Evolutionary conservation across 2,329 filamentous ascomycete genomes (phyloP), one percentile per base, ranked within the genome.

Genomic region (Cercospora sesami): DNA sequence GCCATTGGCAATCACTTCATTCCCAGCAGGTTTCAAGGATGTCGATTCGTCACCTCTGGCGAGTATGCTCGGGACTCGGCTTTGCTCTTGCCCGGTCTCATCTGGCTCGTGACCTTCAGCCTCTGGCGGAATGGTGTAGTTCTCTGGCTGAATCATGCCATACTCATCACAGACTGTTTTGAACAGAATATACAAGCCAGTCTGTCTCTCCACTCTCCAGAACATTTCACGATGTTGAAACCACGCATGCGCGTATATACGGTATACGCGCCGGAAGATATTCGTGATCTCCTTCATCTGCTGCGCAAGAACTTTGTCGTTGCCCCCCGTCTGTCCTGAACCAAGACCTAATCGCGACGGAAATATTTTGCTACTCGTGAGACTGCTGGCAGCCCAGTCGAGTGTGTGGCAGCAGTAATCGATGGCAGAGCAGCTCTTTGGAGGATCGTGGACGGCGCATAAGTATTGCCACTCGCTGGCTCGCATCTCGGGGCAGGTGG

Each of bases 351-450:
- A 87, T 63, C 95, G 88, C 74, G 92, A 96, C 0, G 95, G 94
- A 78, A 99, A 99, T 77, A 95, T 91, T 83, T 97, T 97, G 64
- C 93, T 91, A 75, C 93, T 95, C 2, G 94, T 97, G 66, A 99
- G 89, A 21, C 94, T 91, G 75, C 96, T 97, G 66, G 93, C 94
- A 2, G 95, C 95, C 93, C 94, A 98, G 82, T 99, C 95, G 53
- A 99, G 89, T 0, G 95, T 99, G 79, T 99, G 95, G 79, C 94
- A 98, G 85, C 94, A 97, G 82, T 99, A 99, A 81, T 99, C 95
- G 77, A 99, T 97, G 62, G 95, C 95, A 80, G 94, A 97, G 83
- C 95, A 99, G 75, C 91, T 92, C 82, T 98, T 98, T 60, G 95
- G 95, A 60, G 93, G 91, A 78, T 98, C 94, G 79, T 99, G 95